Evolutionary conservation across 2,329 filamentous ascomycete genomes (phyloP), one percentile per base, ranked within the genome.

Genomic region (Plenodomus lindquistii): DNA sequence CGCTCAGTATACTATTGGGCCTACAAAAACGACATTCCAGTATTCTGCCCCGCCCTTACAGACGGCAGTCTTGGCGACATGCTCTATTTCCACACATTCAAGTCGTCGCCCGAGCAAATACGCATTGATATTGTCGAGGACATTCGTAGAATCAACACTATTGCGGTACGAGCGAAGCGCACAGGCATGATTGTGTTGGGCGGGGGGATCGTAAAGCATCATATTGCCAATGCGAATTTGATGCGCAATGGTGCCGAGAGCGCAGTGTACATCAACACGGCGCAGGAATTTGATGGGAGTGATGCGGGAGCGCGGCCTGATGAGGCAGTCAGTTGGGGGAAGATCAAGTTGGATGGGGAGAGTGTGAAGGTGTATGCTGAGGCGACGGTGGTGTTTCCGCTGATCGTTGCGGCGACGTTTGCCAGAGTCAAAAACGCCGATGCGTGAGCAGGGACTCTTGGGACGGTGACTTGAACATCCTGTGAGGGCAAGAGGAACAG

Each of bases 71-170:
- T 99, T 17, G 94, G 94, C 4, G 94, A 99, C 72, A 99, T 99
- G 94, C 80, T 99, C 35, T 97, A 97, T 75, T 97, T 99, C 73
- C 93, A 99, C 76, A 96, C 92, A 1, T 99, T 91, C 82, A 94
- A 93, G 71, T 76, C 89, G 0, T 92, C 89, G 2, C 93, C 93
- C 3, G 77, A 79, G 52, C 88, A 93, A 72, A 80, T 99, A 36
- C 85, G 86, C 47, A 84, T 97, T 51, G 94, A 97, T 70, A 91
- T 97, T 49, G 90, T 97, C 18, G 89, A 95, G 66, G 94, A 99
- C 66, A 94, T 99, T 52, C 85, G 94, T 17, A 85, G 83, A 53
- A 91, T 99, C 73, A 99, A 99, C 76, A 95, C 89, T 13, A 85
- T 97, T 54, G 86, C 93, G 0, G 89, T 97, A 24, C 80, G 89